Evolutionary conservation across 352 stramenopile genomes (phyloP).

Genomic region (Phytophthora aleatoria): DNA sequence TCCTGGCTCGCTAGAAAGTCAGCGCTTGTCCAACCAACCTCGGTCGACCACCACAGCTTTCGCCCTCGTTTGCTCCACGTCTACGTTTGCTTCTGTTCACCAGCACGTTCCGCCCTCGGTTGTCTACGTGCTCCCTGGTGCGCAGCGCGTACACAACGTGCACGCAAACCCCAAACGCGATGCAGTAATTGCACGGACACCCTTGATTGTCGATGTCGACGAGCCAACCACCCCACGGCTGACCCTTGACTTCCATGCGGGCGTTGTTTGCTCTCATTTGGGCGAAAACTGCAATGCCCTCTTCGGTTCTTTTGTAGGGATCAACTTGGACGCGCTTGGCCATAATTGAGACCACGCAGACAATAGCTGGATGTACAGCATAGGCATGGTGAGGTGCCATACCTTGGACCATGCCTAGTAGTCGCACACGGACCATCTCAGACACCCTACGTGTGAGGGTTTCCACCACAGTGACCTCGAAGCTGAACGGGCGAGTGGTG

Average conservation of each 20-base stretch:
- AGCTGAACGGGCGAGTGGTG: neutral
- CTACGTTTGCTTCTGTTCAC: neutral
- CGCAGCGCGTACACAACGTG: neutral
- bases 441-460: neutral
- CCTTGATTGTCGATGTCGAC: neutral
- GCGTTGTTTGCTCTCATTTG: neutral
- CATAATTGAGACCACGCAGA: neutral
- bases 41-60: too few species aligned
- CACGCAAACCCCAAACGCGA: neutral
- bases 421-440: neutral
- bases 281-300: neutral
- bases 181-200: neutral
- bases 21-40: too few species aligned
- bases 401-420: neutral
- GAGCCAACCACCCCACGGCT: neutral
- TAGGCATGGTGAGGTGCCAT: neutral
- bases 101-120: neutral
- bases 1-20: neutral
- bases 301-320: neutral
- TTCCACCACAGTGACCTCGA: neutral
- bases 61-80: neutral
- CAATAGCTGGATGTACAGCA: neutral
- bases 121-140: neutral
- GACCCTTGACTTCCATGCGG: neutral
- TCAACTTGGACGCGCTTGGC: neutral